Evolutionary conservation across 2,329 filamentous ascomycete species (phyloP), one percentile per base, ranked within the genome.

Genomic region (Penicillium sp.): DNA sequence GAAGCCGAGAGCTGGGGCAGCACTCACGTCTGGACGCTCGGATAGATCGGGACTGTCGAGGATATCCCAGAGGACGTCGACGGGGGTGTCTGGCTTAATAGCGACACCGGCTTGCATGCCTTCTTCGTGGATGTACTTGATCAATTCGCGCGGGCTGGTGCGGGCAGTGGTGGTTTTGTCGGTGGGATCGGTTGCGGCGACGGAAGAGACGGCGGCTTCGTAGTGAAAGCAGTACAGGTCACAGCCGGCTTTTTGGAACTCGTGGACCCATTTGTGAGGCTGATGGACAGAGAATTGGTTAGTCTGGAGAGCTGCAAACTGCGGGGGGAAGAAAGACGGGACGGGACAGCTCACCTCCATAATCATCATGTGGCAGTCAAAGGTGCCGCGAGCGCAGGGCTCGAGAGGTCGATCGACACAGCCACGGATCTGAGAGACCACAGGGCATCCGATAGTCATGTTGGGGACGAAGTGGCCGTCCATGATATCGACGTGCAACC

Each of bases 281-380:
- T 94, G 64, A 14, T 24, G 3, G 37, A 28, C 5, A 28, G 10
- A 10, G 21, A 24, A 13, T 9, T 11, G 18, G 18, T 19, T 39
- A 39, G 18, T 19, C 5, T 13, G 9, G 18, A 21, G 18, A 39
- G 18, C 14, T 34, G n/a, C 33, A 16, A 34, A 14, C 14, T 33
- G 13, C 13, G 9, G 10, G 13, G 31, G 14, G 31, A 33, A n/a
- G 13, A 33, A n/a, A 33, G 26, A 29, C 26, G 11, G 26, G 26
- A 29, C 6, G 26, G 13, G 14, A n/a, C 16, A 21, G 33, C 77
- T 65, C 81, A 93, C 91, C 88, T 99, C 93, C 68, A 91, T 87
- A 71, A 99, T 96, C 94, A 99, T 99, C 94, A 99, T 97, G 78
- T 99, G 94, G 83, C 94, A 99, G 77, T 99, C 94, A 73, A 99